These are phyloP conservation scores for Colletotrichum sp. DNA, from an alignment of 2,329 filamentous ascomycete genomes.

Conservation along the genomic window DNA sequence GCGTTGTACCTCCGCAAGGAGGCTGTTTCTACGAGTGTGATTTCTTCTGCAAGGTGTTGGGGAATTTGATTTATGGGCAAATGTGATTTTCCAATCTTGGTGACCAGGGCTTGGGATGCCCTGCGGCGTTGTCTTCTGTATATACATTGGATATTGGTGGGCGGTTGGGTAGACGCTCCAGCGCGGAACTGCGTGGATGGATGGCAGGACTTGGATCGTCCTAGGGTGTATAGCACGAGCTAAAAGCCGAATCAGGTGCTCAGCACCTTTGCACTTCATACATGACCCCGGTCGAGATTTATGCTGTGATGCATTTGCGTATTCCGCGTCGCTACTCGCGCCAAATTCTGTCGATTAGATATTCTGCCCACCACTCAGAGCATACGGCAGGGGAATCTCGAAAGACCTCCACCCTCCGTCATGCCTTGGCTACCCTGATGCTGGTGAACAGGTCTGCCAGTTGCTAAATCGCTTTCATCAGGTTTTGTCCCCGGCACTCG, in stretches of 20 bases:
- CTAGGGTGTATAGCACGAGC: not conserved
- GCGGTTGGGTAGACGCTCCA: not conserved
- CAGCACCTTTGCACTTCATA: not conserved
- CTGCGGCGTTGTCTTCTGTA: conserved; percentile 2
- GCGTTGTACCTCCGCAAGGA: conserved; percentile 15
- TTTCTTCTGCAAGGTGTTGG: conserved; percentile 16
- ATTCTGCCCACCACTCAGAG: not conserved
- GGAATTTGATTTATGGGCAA: not conserved
- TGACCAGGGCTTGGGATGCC: not conserved
- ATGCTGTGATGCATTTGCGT: not conserved
- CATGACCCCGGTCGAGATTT: too few relatives aligned
- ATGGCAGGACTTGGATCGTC: not conserved
- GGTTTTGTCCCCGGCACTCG: not conserved
- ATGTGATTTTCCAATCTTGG: not conserved
- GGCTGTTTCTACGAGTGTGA: not conserved
- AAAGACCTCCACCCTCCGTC: not conserved
- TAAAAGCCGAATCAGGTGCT: not conserved
- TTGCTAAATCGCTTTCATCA: accelerated
- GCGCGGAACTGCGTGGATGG: not conserved
- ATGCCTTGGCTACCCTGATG: not conserved
- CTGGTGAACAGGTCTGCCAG: not conserved
- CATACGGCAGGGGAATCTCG: not conserved
- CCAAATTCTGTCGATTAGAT: not conserved
- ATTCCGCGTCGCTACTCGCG: not conserved
- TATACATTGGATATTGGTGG: not conserved